Evolutionary conservation across 352 stramenopile genomes (phyloP), one percentile per base, ranked within the genome.

Genomic region (Globisporangium ultimum): DNA sequence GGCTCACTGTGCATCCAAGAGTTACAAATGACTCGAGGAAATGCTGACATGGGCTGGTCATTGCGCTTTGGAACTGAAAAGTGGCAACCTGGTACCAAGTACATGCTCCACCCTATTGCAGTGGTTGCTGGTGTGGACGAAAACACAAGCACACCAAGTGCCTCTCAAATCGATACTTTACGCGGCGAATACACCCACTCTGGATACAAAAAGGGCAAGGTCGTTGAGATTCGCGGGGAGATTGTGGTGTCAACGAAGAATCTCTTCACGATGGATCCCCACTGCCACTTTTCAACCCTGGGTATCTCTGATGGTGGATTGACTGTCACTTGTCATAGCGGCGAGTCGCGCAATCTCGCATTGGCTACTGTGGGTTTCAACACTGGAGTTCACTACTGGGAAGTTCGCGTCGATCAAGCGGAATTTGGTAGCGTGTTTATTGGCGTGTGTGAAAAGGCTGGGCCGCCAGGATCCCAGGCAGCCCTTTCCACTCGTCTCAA

Each of bases 371-470:
- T 96, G 0, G 88, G 90, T 14, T 97, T 97, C 50, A 82, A 83
- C 10, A 84, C 75, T 12, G 97, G 97, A 40, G 80, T 98, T 17
- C 96, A 99, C 74, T 99, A 99, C 66, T 99, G 96, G 96, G 97
- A 99, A 71, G 87, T 99, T 8, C 97, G 97, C 36, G 77, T 99
- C 6, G 96, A 99, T 65, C 93, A 98, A 74, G 96, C 93, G 11
- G 96, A 98, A 63, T 98, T 98, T 67, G 97, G 97, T n/a, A 98
- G 91, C 52, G 91, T 99, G 22, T 99, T 98, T 54, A 96, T 99
- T 47, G 97, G 97, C 21, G 96, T 99, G 9, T 97, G 95, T 41
- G 97, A 96, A 56, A 96, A 96, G 52, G 73, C 87, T 28, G 76
- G 85, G 11, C 84, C 84, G 34, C 87, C 83, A 34, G 84, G 83